Base-by-base conservation (phyloP, 805 yeast species). In the Starmerella powellii region DNA sequence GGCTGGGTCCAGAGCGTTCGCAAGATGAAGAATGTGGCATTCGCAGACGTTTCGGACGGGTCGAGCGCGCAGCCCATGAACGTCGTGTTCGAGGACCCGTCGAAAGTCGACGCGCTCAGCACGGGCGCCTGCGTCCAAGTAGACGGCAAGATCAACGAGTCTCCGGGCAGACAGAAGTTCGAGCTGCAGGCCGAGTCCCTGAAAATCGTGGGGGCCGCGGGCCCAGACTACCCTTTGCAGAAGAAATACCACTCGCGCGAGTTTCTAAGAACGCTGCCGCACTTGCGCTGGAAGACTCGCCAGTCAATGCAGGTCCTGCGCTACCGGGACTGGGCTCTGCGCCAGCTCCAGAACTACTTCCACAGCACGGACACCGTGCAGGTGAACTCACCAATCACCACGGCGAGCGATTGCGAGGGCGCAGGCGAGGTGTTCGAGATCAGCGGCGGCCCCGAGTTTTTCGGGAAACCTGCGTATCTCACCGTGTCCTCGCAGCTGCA, bases 401-500 rank as follows among this genome's bases (percentile, higher is more conserved):
- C 98, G 0, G 68, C 83, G 10, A 75, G 93, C 1, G 98, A 91
- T 59, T 88, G 97, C 58, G 99, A 91, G 63, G 97, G 98, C 15
- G 96, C 94, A 3, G 97, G 97, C 4, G 97, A 91, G 57, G 73
- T 82, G 47, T 91, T 91, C 51, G 64, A 63, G 35, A 63, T 87
- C 10, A 68, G 66, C 34, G 62, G 67, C 1, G 66, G 62, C 37
- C 50, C 71, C 1, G 57, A 55, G 40, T 54, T 54, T 31, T 83
- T 81, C 55, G 84, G 79, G 1, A 72, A 72, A 44, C 67, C 71
- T 3, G 72, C 88, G 0, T 84, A 70, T 51, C 63, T 91, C 42
- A 81, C 97, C 0, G 99, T 91, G 0, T 85, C 95, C 0, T 77
- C 95, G 0, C 98, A 91, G 59, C 64, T 91, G 42, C 98, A 91